phyloP scores from a whole-genome alignment of 83 land plant genomes.

The Thuja plicata region DNA sequence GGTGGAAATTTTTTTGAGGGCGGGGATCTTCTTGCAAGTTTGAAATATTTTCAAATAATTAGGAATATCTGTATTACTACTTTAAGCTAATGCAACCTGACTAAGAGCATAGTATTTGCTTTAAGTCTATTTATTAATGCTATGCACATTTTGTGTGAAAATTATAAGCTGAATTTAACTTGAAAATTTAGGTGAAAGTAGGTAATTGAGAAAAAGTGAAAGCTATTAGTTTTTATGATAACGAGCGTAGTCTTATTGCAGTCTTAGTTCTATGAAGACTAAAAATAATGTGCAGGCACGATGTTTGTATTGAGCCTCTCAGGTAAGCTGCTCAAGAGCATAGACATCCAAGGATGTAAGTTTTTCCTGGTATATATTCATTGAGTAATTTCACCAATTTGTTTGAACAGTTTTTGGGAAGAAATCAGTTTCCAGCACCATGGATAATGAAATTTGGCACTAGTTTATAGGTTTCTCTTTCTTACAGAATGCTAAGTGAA shows the following conservation, averaged over 20 bases:
- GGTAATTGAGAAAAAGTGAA: not conserved
- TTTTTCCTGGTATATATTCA: not conserved
- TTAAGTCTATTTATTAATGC: not conserved
- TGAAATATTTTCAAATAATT: not conserved
- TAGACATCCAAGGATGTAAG: not conserved
- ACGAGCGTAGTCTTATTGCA: not conserved
- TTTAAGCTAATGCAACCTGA: not conserved
- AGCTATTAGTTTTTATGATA: not conserved
- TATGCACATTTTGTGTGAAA: not conserved
- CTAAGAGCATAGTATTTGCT: not conserved
- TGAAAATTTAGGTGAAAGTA: not conserved
- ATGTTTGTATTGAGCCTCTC: not conserved
- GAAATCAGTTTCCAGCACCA: not conserved
- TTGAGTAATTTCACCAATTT: not conserved
- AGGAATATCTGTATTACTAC: not conserved
- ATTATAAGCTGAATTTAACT: not conserved
- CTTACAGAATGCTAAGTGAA: not conserved
- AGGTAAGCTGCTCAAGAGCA: slow-evolving; percentile 4
- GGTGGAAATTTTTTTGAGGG: not conserved
- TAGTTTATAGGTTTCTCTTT: not conserved
- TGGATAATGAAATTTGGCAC: not conserved
- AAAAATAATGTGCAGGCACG: not conserved
- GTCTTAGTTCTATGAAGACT: not conserved
- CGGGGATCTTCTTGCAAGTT: not conserved
- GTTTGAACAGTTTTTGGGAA: not conserved